These are phyloP conservation scores for Aspergillus felis DNA, from an alignment of 2,329 filamentous ascomycete species.

Conservation along the genomic window DNA sequence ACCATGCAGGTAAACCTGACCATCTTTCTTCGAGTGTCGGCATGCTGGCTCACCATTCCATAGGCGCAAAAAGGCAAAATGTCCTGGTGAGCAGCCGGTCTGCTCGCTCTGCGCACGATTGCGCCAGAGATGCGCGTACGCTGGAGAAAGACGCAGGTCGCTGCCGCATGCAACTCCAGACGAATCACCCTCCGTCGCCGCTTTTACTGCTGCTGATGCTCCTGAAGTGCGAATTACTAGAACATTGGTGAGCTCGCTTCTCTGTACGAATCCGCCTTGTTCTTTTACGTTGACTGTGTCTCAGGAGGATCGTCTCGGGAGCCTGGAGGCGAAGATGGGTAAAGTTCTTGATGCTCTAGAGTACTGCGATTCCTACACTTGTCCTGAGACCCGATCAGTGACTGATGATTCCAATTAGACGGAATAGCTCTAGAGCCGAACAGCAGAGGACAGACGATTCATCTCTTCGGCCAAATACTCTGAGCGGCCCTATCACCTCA, in stretches of 20 bases:
- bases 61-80: slow-evolving; percentile 51
- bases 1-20: slow-evolving; percentile 37
- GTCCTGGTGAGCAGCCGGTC: slow-evolving; percentile 48
- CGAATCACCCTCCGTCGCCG: slow-evolving; percentile 13
- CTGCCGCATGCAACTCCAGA: slow-evolving; percentile 4
- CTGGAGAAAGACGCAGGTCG: slow-evolving; percentile 28
- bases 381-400: slow-evolving; percentile 1
- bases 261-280: not conserved
- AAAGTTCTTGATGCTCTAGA: slow-evolving; percentile 34
- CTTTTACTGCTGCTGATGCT: not conserved
- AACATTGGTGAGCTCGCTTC: slow-evolving; percentile 16
- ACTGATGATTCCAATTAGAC: slow-evolving; percentile 4
- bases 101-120: slow-evolving; percentile 51
- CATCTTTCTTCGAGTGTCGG: not conserved
- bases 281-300: not conserved
- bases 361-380: slow-evolving; percentile 19
- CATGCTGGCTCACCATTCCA: slow-evolving; percentile 5
- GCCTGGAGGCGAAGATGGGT: slow-evolving; percentile 31
- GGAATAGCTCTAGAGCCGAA: slow-evolving; percentile 13
- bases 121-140: slow-evolving; percentile 46
- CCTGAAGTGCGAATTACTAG: slow-evolving; percentile 12
- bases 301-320: slow-evolving; percentile 32
- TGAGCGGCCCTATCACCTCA: slow-evolving; percentile 4
- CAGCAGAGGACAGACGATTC: slow-evolving; percentile 3
- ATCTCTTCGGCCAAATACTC: slow-evolving; percentile 7